A percentile compares a stretch with the other conserved stretches of the same genome.
Evolutionary conservation across 2,329 filamentous ascomycete species (phyloP).

Genomic region (Monilinia vaccinii-corymbosi): DNA sequence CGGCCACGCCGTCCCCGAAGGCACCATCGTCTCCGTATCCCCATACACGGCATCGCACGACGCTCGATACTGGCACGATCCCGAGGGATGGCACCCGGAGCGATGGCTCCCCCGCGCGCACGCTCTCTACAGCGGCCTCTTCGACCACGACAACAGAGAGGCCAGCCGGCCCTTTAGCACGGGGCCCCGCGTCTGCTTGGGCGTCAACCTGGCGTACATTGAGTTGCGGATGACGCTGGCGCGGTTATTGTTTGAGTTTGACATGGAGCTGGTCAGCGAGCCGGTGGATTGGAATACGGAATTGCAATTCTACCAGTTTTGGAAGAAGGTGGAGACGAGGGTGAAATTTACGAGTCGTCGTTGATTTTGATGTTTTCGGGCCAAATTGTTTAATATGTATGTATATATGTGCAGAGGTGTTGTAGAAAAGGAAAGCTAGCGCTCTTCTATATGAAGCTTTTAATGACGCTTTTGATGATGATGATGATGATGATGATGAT

Average conservation of each 20-base stretch:
- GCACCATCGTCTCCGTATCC: background rate
- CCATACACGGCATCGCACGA: background rate
- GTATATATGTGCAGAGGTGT: no score
- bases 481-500: no score
- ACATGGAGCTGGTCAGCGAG: background rate
- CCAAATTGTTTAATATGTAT: no score
- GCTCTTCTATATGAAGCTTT: background rate
- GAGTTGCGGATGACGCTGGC: background rate
- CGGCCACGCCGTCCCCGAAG: background rate
- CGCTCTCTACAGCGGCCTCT: background rate
- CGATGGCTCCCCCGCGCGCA: background rate
- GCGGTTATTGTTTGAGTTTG: background rate
- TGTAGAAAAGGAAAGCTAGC: background rate
- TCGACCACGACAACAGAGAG: background rate
- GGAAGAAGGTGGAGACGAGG: background rate
- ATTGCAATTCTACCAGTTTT: background rate
- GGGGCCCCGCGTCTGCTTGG: background rate
- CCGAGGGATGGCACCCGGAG: conserved; percentile 1
- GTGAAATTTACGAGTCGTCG: conserved; percentile 2
- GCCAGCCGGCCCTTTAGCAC: background rate
- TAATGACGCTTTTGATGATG: background rate
- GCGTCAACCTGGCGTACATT: conserved; percentile 1
- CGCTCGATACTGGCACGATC: background rate
- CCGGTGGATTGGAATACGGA: background rate
- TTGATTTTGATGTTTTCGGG: background rate